Base-by-base conservation (phyloP, 495 filamentous ascomycete species). In the Aspergillus haitiensis region DNA sequence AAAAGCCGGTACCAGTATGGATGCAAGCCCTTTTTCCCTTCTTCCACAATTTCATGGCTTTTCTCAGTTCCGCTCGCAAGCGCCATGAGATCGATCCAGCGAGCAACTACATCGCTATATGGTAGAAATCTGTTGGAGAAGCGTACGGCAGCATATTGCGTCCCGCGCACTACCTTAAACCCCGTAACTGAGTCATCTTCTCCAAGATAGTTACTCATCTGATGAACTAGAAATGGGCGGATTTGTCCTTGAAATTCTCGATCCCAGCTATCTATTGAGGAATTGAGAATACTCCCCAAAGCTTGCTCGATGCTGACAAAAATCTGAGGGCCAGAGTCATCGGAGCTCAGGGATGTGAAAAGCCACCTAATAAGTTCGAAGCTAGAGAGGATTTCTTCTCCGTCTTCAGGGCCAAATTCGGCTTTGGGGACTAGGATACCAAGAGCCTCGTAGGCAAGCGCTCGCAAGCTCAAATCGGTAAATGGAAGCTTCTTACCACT, bases 41-140 rank as follows among this genome's bases (percentile, higher is more conserved):
- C 93, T 69, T 98, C 94, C 0, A 90, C 71, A 0, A 96, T 85
- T 66, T 97, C 93, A 42, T 87, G 87, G 49, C 88, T 82, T 65
- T 91, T 86, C 5, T 77, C 74, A 9, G 72, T 67, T 1, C 81
- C 81, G 16, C 79, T 80, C 37, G 87, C 83, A 44, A 95, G 72
- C 42, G 92, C 92, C 60, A 97, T 79, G 34, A 97, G 78, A 72
- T 96, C 83, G 49, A 95, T 88, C 91, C 91, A 98, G 46, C 93
- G 84, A 40, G 88, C 94, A 18, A 85, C 78, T 11, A 91, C 80
- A 66, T 95, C 91, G 37, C 74, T 78, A 61, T 88, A 97, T 2
- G 87, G 85, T 10, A 98, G 78, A 65, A 91, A 96, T n/a, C 88
- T 80, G 64, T 97, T 97, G 3, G 92, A 89, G 78, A 92, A 97